Percentiles rank a stretch among this genome's conserved stretches.
These are phyloP conservation scores for Coelastrella sp. DNA, from an alignment of 139 green algal genomes.

Conservation along the genomic window DNA sequence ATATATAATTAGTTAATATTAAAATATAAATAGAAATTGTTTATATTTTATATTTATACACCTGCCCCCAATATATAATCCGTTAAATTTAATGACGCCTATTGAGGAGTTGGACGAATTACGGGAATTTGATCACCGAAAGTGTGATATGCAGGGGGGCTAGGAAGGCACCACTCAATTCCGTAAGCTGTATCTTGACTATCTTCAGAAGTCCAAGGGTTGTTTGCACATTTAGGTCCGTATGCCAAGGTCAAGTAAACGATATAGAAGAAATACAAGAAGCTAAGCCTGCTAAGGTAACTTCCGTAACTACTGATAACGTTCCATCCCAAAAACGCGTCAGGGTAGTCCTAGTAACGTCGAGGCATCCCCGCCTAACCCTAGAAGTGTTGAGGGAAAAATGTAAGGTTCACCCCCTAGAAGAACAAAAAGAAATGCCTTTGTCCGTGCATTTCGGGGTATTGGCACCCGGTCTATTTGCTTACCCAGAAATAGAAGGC, in stretches of 20 bases:
- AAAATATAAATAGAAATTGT: no score
- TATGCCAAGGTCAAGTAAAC: conserved; percentile 69
- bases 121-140: conserved; percentile 47
- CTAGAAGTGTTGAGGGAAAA: conserved; percentile 83
- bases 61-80: no score
- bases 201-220: conserved; percentile 69
- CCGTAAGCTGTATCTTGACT: conserved; percentile 26
- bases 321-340: conserved; percentile 81
- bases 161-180: conserved; percentile 77
- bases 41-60: no score
- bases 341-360: conserved; percentile 78
- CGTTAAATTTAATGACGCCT: no score
- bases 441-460: conserved; percentile 74
- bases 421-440: conserved; percentile 83
- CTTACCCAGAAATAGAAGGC: conserved; percentile 81
- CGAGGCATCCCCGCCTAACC: conserved; percentile 80
- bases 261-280: conserved; percentile 79
- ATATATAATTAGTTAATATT: no score
- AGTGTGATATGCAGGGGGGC: conserved; percentile 72
- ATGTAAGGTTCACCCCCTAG: conserved; percentile 82
- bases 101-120: conserved; percentile 33
- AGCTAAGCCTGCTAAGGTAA: conserved; percentile 74
- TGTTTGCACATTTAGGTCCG: conserved; percentile 63
- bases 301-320: conserved; percentile 72
- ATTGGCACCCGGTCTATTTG: conserved; percentile 76